Base-by-base conservation (phyloP, 2,329 filamentous ascomycete species). In the Corynespora cassiicola region DNA sequence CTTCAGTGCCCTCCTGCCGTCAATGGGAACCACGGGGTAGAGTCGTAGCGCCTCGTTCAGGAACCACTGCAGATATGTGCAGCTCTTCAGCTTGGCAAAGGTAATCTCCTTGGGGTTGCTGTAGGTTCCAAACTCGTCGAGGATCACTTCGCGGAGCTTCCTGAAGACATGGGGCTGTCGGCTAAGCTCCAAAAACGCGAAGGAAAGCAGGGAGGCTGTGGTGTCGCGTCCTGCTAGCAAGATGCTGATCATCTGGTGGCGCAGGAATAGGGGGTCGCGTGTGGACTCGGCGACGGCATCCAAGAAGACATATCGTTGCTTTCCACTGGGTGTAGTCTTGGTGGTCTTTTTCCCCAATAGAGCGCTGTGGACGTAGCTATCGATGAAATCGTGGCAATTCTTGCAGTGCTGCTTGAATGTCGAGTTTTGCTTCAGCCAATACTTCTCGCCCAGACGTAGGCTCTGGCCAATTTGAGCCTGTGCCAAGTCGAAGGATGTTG, bases 221-320 rank as follows among this genome's bases (percentile, higher is more conserved):
- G 90, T 95, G 66, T 96, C 91, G 25, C 88, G 80, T 6, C 89
- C 90, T 1, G 91, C 91, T 6, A 96, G 79, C 2, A 96, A 79
- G 14, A 96, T 81, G 29, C 86, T 85, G 10, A 94, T 78, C 30
- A 95, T 75, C 66, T 96, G 90, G 65, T 95, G 88, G 20, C 90
- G 87, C 11, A 96, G 78, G 3, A 90, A 80, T 31, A 77, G 78
- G 17, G 70, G 66, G 42, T 77, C 70, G 24, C 86, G 81, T 1
- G 90, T 95, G 66, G 87, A 89, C 32, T 80, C 77, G 27, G 87
- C 88, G 1, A 96, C 78, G 16, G 88, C 87, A 66, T 95, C 86
- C 11, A 96, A 77, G 72, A 96, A 95, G 3, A 87, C 92, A 65
- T 92, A 90, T 34, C 52, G 57, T 31, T 47, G 42, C 30, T 61